phyloP scores from a whole-genome alignment of 345 rosid genomes.

The Angophora floribunda region DNA sequence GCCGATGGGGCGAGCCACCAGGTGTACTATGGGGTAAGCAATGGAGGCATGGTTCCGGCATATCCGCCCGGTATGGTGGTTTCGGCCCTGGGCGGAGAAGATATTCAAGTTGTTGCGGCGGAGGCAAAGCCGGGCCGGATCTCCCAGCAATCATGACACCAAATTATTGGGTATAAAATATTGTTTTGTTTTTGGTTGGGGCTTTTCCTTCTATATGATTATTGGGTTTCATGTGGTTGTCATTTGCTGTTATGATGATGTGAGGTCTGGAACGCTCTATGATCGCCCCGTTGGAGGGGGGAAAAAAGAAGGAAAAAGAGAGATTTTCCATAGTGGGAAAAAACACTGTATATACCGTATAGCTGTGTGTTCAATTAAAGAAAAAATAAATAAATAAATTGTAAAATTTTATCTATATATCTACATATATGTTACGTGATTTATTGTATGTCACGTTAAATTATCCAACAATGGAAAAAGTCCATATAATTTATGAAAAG shows the following conservation, averaged over 20 bases:
- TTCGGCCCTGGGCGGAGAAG: constrained; percentile 45
- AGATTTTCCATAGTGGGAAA: not conserved
- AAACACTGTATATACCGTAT: not conserved
- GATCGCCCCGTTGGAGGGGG: not conserved
- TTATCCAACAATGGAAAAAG: not conserved
- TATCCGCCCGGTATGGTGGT: constrained; percentile 45
- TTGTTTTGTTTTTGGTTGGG: not conserved
- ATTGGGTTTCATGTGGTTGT: not conserved
- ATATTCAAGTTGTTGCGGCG: constrained; percentile 21
- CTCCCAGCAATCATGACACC: constrained; percentile 8
- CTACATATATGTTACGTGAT: not conserved
- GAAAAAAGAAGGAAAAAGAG: not conserved
- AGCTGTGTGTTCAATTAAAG: not conserved
- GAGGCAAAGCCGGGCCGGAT: constrained; percentile 37
- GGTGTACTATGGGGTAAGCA: constrained; percentile 53
- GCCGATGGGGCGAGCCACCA: constrained; percentile 31
- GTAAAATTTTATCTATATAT: not conserved
- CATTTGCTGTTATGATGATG: not conserved
- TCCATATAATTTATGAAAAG: not conserved
- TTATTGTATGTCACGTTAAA: not conserved
- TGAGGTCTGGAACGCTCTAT: not conserved
- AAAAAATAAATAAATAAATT: not conserved
- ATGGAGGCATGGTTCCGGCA: constrained; percentile 34
- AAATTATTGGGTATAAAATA: not conserved
- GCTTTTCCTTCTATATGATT: not conserved